Evolutionary conservation across 2,329 filamentous ascomycete genomes (phyloP), one percentile per base, ranked within the genome.

Genomic region (Claviceps purpurea): DNA sequence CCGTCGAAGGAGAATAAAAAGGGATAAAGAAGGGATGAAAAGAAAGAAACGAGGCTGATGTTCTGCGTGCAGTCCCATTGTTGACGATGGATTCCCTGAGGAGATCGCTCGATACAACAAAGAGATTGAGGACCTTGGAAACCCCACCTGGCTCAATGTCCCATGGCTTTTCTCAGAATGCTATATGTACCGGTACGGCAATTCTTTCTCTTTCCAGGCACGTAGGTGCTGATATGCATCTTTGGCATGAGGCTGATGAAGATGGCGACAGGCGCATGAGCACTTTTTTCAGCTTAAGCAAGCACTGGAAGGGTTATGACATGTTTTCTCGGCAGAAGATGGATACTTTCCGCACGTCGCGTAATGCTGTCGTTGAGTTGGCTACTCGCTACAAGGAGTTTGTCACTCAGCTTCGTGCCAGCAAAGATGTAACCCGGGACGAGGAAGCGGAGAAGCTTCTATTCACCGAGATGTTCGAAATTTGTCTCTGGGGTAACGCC

Each of bases 401-500:
- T 3, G 75, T 88, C 45, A 71, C 74, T 40, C 79, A 90, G 64
- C 73, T 93, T 39, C 74, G 78, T 43, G 65, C 69, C 7, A 65
- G 73, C 52, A 76, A 78, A 58, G 70, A 73, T 48, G 70, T 74
- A 43, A 72, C 73, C 3, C 70, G 71, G 38, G 82, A 81, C 49
- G 77, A 80, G 34, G 79, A 84, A 52, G 82, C 87, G 0, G 87
- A 94, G 64, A 80, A 81, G 63, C 69, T 90, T 0, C 72, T 96
- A 26, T 97, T 97, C 70, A 76, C 76, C 24, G 91, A 97, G 65
- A 94, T 97, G 85, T 90, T 85, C 68, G 89, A 96, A 73, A 93
- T 96, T 60, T 96, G 90, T 65, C 78, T 97, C 2, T 97, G 91
- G 91, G 91, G 91, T 11, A 97, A 97, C 66, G 93, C 91, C 1